phyloP scores from a whole-genome alignment of 208 protist species.

The Herpetomonas samuelpessoai region DNA sequence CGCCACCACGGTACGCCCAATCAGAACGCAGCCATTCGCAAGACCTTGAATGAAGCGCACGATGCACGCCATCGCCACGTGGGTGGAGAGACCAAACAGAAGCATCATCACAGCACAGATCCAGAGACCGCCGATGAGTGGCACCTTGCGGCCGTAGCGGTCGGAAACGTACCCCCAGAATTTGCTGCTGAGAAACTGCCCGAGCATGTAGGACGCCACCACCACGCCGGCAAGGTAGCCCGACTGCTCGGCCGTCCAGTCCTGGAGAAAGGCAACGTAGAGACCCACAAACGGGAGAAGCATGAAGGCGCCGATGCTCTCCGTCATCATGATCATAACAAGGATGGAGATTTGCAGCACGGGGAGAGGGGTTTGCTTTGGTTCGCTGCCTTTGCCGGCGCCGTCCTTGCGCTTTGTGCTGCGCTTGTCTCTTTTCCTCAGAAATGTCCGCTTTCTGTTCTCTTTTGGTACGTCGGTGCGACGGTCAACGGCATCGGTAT shows the following conservation, averaged over 20 bases:
- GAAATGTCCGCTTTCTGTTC: too few relatives aligned
- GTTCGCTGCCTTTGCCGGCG: too few relatives aligned
- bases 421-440: too few relatives aligned
- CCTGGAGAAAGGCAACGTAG: conserved; percentile 23
- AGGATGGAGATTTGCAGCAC: conserved; percentile 10
- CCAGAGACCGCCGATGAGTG: conserved; percentile 22
- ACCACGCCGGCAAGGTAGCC: conserved; percentile 28
- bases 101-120: conserved; percentile 20
- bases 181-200: conserved; percentile 26
- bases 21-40: conserved; percentile 33
- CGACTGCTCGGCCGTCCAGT: conserved; percentile 19
- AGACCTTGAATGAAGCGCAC: conserved; percentile 37
- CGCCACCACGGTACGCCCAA: conserved; percentile 36
- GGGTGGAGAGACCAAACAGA: conserved; percentile 35
- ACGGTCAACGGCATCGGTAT: too few relatives aligned
- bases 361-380: conserved; percentile 10
- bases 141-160: conserved; percentile 24
- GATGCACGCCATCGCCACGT: conserved; percentile 24
- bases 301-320: conserved; percentile 16
- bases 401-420: too few relatives aligned
- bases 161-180: conserved; percentile 30
- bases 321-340: conserved; percentile 11
- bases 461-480: too few relatives aligned
- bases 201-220: conserved; percentile 29
- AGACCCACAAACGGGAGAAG: conserved; percentile 36